Conservation (phyloP, 2,329 filamentous ascomycete species). For the Sarocladium brachiariae region DNA sequence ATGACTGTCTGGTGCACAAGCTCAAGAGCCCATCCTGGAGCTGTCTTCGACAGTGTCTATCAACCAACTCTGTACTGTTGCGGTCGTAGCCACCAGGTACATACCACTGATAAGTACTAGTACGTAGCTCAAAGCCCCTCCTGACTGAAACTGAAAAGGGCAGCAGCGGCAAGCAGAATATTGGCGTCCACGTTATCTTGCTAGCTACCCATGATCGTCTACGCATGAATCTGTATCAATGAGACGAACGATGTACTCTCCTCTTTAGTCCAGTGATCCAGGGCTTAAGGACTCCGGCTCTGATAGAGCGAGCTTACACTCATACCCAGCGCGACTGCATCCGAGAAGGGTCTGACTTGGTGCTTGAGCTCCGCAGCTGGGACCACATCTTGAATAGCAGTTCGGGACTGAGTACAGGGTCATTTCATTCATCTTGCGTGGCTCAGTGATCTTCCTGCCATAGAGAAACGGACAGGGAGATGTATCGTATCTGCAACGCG, state of each 20-base stretch:
- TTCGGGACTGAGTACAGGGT: background rate
- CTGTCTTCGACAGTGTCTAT: too few relatives aligned
- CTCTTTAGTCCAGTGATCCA: slow-evolving; percentile 58
- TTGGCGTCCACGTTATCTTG: too few relatives aligned
- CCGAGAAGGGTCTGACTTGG: slow-evolving; percentile 18
- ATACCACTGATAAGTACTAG: too few relatives aligned
- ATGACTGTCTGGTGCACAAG: too few relatives aligned
- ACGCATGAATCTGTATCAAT: background rate
- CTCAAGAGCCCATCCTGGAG: too few relatives aligned
- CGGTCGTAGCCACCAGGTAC: too few relatives aligned
- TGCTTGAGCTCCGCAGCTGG: slow-evolving; percentile 24
- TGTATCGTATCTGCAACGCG: slow-evolving; percentile 60
- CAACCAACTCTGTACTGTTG: too few relatives aligned
- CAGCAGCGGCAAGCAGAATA: too few relatives aligned
- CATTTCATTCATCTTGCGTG: slow-evolving; percentile 48
- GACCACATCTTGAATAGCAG: background rate
- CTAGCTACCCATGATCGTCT: background rate
- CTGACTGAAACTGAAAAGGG: too few relatives aligned
- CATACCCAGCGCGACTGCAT: background rate
- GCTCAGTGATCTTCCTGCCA: slow-evolving; percentile 54
- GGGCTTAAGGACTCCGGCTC: slow-evolving; percentile 50
- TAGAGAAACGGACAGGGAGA: slow-evolving; percentile 42
- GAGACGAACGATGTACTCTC: slow-evolving; percentile 46
- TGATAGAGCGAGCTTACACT: slow-evolving; percentile 50
- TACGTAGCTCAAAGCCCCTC: too few relatives aligned